Base-by-base conservation (phyloP, 129 eudicot species). In the Helianthus tuberosus region DNA sequence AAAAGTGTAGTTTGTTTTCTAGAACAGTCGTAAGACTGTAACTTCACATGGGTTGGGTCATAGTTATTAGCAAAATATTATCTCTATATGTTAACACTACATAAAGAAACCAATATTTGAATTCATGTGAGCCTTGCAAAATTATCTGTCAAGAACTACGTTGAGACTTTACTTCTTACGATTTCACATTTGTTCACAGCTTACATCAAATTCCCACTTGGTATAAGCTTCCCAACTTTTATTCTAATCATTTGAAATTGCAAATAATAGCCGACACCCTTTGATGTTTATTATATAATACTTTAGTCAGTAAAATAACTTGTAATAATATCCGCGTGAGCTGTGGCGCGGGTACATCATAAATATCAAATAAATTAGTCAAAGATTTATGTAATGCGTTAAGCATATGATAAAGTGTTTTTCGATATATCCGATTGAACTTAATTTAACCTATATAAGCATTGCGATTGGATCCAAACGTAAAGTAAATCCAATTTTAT, bases 171-270 rank as follows among this genome's bases (percentile, higher is more conserved):
- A 41, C 11, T 66, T 20, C 55, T 20, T 43, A 4, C 39, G 53
- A 66, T 10, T 66, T 66, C 71, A 66, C 71, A 44, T 66, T 43
- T 66, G 71, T 66, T 66, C 71, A 44, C 55, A 66, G 36, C 38
- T 44, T 46, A 16, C 23, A 41, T 44, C 54, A 46, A 32, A 20
- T 43, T 46, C 17, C 55, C 5, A 8, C 17, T 16, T 9, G 54
- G 71, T 5, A 10, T 36, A 66, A 66, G 54, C 71, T 16, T 46
- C 36, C 15, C 35, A n/a, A 17, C 20, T 41, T 66, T 25, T 20
- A 39, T 15, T 15, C 16, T 9, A 66, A 44, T 44, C 17, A 44
- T 41, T 65, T 51, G 38, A 66, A 39, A 66, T 69, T 51, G 15
- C 64, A 58, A 6, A 23, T 23, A 58, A 58, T 58, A 58, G 25